These are phyloP conservation scores for Eragrostis tef DNA, from an alignment of 202 grass and related monocot species.

Conservation along the genomic window DNA sequence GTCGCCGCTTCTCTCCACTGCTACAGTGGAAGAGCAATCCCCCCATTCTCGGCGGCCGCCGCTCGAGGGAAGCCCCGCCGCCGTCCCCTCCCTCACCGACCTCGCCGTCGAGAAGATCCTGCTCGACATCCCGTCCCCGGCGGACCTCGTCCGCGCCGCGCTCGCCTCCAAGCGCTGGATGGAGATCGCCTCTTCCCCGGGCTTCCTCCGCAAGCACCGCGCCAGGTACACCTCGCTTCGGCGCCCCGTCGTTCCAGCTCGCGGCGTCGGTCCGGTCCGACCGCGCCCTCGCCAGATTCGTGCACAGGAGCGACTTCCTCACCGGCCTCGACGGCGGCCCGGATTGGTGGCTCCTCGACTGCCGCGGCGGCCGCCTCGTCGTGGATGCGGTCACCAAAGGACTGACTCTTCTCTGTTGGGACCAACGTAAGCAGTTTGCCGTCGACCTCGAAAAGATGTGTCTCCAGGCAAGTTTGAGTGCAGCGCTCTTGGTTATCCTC, in stretches of 20 bases:
- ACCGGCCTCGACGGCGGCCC: background rate
- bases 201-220: conserved; percentile 9
- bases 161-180: conserved; percentile 6
- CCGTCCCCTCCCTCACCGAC: too few species aligned
- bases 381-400: conserved; percentile 18
- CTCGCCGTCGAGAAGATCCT: conserved; percentile 9
- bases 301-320: background rate
- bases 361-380: background rate
- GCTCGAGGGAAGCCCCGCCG: too few species aligned
- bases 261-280: background rate
- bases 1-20: too few species aligned
- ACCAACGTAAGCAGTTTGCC: background rate
- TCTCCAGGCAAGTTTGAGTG: conserved; percentile 13
- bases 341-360: background rate
- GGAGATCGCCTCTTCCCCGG: conserved; percentile 3
- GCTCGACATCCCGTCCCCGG: background rate
- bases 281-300: background rate
- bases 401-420: conserved; percentile 12
- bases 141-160: conserved; percentile 7
- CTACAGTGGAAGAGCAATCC: too few species aligned
- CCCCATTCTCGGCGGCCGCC: too few species aligned
- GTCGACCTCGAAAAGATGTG: conserved; percentile 30
- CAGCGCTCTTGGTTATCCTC: conserved; percentile 15
- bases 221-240: background rate
- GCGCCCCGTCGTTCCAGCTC: background rate